These are phyloP conservation scores for Botrytis cinerea DNA, from an alignment of 2,329 filamentous ascomycete species.

Conservation along the genomic window DNA sequence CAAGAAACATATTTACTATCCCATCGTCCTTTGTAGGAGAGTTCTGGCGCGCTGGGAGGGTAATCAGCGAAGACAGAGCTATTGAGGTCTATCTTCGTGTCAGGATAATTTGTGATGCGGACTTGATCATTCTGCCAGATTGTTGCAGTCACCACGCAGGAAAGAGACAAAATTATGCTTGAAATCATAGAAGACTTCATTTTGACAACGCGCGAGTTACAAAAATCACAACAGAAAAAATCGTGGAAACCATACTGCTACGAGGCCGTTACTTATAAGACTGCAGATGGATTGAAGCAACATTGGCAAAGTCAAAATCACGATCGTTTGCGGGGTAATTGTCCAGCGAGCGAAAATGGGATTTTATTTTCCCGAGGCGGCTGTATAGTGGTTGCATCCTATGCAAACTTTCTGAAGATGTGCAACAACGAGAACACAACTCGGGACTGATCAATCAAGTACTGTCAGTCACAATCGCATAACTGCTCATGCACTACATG, in stretches of 20 bases:
- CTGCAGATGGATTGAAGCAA: neutral
- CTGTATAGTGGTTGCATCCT: slow-evolving; percentile 16
- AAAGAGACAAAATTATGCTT: slow-evolving; percentile 13
- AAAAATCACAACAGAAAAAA: neutral
- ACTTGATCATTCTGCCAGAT: slow-evolving; percentile 43
- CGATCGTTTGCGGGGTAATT: slow-evolving; percentile 21
- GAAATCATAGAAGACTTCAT: slow-evolving; percentile 28
- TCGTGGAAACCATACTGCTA: neutral
- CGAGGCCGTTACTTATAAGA: neutral
- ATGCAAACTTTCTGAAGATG: neutral
- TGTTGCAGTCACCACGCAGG: slow-evolving; percentile 29
- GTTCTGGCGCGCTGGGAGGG: slow-evolving; percentile 52
- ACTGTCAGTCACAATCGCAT: neutral
- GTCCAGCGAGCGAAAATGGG: neutral
- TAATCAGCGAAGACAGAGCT: slow-evolving; percentile 51
- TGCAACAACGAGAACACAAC: slow-evolving; percentile 4
- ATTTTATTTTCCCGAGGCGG: slow-evolving; percentile 22
- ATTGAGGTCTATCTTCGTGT: slow-evolving; percentile 45
- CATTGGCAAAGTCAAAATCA: neutral
- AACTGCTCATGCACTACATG: slow-evolving; percentile 1
- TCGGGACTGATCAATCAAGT: neutral
- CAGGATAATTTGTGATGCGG: slow-evolving; percentile 45
- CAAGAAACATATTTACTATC: slow-evolving; percentile 61
- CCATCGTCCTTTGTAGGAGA: slow-evolving; percentile 65
- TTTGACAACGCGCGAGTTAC: slow-evolving; percentile 5